phyloP scores from a whole-genome alignment of 768 basidiomycete genomes.

The Leccinum disarticulatum region DNA sequence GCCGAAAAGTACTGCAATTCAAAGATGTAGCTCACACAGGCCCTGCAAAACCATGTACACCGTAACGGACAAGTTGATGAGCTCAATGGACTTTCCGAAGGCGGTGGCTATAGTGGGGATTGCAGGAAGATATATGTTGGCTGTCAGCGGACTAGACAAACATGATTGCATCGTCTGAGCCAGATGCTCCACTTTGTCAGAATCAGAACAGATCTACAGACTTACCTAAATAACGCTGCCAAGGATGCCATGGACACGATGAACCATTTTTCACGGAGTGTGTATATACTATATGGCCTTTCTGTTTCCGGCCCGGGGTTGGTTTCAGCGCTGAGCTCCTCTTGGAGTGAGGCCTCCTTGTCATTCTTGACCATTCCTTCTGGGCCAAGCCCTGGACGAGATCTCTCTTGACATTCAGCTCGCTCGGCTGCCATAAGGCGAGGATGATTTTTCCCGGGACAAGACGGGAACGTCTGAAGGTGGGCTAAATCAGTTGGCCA shows the following conservation, averaged over 20 bases:
- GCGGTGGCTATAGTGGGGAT: constrained; percentile 62
- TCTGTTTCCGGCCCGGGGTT: constrained; percentile 1
- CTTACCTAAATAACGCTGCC: constrained; percentile 64
- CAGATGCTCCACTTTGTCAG: background rate
- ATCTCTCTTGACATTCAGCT: constrained; percentile 4
- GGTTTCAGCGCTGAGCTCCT: background rate
- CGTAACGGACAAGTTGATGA: constrained; percentile 78
- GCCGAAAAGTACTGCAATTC: background rate
- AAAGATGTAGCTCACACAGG: constrained; percentile 35
- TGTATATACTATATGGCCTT: constrained; percentile 49
- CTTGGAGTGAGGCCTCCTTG: background rate
- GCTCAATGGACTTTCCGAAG: constrained; percentile 63
- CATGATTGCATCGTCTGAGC: background rate
- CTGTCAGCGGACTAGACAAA: constrained; percentile 57
- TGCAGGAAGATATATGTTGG: constrained; percentile 79
- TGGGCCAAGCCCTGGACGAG: background rate
- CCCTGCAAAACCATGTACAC: constrained; percentile 55
- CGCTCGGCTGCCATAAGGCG: background rate
- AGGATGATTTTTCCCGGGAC: background rate
- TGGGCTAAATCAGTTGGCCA: too few relatives aligned
- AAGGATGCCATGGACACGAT: constrained; percentile 62
- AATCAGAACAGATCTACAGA: background rate
- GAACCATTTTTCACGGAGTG: constrained; percentile 61
- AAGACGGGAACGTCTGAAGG: background rate
- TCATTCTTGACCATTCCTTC: background rate